Evolutionary conservation across 441 rosid species (phyloP), one percentile per base, ranked within the genome.

Genomic region (Adansonia madagascariensis): DNA sequence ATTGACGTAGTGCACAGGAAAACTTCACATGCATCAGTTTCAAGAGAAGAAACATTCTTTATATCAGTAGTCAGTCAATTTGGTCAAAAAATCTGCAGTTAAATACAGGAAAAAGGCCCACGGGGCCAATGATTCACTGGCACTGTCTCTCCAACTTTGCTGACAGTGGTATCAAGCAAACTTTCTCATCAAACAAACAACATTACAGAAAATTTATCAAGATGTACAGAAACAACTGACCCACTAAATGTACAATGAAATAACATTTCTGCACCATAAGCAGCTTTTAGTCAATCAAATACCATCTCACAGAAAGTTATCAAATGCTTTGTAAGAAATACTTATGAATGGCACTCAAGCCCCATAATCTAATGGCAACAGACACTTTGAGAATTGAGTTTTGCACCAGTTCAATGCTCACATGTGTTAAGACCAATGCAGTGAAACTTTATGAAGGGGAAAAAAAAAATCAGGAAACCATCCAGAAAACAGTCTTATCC

Each of bases 131-230:
- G 50, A 66, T 7, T 17, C 0, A 20, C 10, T 39, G 7, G n/a
- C 69, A n/a, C 49, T 64, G 24, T 39, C 46, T 24, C 17, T 60
- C 3, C 24, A 3, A 63, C 47, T 63, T 63, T 2, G 43, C 9
- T 63, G 9, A 15, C 68, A 63, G 46, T 35, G 68, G 4, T 31
- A 63, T 41, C 68, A 41, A 63, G 68, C 44, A 63, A 63, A 63
- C 47, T 46, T 15, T 53, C 17, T 63, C 68, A 63, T 14, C 1
- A 31, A 62, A 31, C 67, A 63, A 63, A 63, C 8, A 63, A 63
- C 20, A 15, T 63, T 63, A 15, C 22, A 7, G 6, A 63, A 61
- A 62, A 63, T 12, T 61, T 11, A 8, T 61, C 66, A 62, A 52
- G 6, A 52, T 52, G 18, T 4, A 52, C n/a, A 15, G 57, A 52